These are phyloP conservation scores for Rhizopogon vulgaris DNA, from an alignment of 768 basidiomycete species.

Conservation along the genomic window DNA sequence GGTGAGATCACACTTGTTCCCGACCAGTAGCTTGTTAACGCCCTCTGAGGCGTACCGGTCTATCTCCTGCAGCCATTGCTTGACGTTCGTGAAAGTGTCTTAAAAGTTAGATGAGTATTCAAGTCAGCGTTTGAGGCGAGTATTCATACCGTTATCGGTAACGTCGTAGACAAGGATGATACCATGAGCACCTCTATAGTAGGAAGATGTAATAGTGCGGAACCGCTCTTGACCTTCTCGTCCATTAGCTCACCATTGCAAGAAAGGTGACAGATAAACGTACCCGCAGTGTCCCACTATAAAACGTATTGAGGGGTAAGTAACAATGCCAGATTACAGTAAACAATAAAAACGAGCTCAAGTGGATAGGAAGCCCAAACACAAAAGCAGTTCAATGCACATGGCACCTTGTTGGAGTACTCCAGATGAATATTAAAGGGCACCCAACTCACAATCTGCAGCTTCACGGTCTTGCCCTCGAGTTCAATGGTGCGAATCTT, in stretches of 20 bases:
- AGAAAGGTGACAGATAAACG: slow-evolving; percentile 12
- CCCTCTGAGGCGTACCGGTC: slow-evolving; percentile 96
- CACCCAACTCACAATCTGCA: slow-evolving; percentile 80
- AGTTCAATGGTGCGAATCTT: slow-evolving; percentile 99
- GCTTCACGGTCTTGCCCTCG: slow-evolving; percentile 96
- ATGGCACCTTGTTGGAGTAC: background rate
- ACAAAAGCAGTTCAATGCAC: background rate
- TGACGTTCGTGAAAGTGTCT: slow-evolving; percentile 95
- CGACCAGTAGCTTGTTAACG: slow-evolving; percentile 96
- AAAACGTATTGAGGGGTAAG: slow-evolving; percentile 22
- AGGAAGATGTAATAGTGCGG: slow-evolving; percentile 98
- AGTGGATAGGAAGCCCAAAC: background rate
- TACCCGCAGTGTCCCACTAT: slow-evolving; percentile 95
- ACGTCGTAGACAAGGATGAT: slow-evolving; percentile 99
- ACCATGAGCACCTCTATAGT: slow-evolving; percentile 98
- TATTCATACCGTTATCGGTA: slow-evolving; percentile 74
- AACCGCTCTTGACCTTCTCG: slow-evolving; percentile 88
- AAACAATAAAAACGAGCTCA: background rate
- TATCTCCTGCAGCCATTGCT: slow-evolving; percentile 92
- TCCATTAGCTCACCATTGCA: slow-evolving; percentile 2
- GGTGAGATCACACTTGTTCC: slow-evolving; percentile 98
- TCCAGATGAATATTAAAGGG: slow-evolving; percentile 1
- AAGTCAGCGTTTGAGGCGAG: background rate
- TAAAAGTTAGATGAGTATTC: slow-evolving; percentile 5
- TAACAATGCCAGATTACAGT: slow-evolving; percentile 9